Percentiles rank a stretch among this genome's conserved stretches.
These are phyloP conservation scores for Microcyclospora tardicrescens DNA, from an alignment of 2,329 filamentous ascomycete species.

Conservation along the genomic window DNA sequence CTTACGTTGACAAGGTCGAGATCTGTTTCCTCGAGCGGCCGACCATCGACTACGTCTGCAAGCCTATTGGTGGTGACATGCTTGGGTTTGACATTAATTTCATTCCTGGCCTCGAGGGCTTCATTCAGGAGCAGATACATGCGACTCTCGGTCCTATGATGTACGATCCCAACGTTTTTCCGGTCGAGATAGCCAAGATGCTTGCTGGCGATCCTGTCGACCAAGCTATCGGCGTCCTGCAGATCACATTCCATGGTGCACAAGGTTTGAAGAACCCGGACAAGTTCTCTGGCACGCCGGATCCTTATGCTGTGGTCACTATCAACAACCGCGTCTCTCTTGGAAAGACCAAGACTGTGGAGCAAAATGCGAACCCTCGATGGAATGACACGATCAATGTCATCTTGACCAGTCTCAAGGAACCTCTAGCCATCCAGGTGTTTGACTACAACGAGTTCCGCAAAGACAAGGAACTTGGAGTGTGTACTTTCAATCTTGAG, in stretches of 20 bases:
- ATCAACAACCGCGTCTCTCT: slow-evolving; percentile 72
- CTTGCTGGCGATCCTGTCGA: slow-evolving; percentile 86
- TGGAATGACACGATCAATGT: slow-evolving; percentile 98
- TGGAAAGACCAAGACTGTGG: slow-evolving; percentile 76
- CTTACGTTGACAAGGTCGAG: slow-evolving; percentile 86
- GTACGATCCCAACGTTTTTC: slow-evolving; percentile 96
- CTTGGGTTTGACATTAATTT: slow-evolving; percentile 99
- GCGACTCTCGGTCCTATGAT: slow-evolving; percentile 91
- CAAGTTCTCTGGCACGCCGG: slow-evolving; percentile 80
- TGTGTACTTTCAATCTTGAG: slow-evolving; percentile 74
- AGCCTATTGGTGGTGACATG: slow-evolving; percentile 85
- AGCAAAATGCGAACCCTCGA: slow-evolving; percentile 71
- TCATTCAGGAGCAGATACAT: slow-evolving; percentile 95
- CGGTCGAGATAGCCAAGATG: slow-evolving; percentile 97
- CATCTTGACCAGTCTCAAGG: slow-evolving; percentile 81
- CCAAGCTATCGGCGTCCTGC: slow-evolving; percentile 87
- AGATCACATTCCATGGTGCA: slow-evolving; percentile 80
- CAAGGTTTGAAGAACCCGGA: slow-evolving; percentile 90
- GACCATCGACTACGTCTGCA: slow-evolving; percentile 92
- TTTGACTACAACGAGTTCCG: slow-evolving; percentile 93
- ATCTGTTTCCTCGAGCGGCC: slow-evolving; percentile 88
- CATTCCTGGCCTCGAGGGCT: slow-evolving; percentile 82
- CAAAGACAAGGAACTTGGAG: slow-evolving; percentile 90
- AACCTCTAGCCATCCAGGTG: slow-evolving; percentile 70
- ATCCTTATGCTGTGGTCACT: slow-evolving; percentile 77